Conservation (phyloP, 2,329 filamentous ascomycete genomes). For the Kalmusia sp. region DNA sequence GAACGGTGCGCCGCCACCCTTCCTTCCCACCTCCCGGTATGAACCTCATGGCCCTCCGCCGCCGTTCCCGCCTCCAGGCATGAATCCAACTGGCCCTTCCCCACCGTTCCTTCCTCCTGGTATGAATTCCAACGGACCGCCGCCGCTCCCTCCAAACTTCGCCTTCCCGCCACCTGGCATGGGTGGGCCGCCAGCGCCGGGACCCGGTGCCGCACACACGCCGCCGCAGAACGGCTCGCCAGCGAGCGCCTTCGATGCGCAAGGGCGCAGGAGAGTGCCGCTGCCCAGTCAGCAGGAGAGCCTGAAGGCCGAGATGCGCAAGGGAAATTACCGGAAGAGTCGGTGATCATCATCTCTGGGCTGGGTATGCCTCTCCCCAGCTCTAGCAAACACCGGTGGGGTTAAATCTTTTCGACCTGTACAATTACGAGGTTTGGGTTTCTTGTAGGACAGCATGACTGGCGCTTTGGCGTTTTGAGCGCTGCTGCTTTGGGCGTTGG, state of each 20-base stretch:
- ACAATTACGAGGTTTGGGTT: too few relatives aligned
- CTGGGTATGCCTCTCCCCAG: too few relatives aligned
- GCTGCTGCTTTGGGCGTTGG: too few relatives aligned
- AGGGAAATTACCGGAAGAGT: slow-evolving; percentile 56
- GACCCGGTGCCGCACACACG: slow-evolving; percentile 33
- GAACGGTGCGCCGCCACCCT: slow-evolving; percentile 25
- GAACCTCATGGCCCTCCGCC: slow-evolving; percentile 32
- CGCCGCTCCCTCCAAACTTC: slow-evolving; percentile 24
- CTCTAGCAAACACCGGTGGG: too few relatives aligned
- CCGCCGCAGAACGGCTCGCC: slow-evolving; percentile 42
- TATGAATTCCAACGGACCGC: slow-evolving; percentile 2
- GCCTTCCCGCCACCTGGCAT: slow-evolving; percentile 9
- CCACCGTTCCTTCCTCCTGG: slow-evolving; percentile 27
- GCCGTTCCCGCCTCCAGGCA: slow-evolving; percentile 4
- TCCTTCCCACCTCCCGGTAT: slow-evolving; percentile 44
- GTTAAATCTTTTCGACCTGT: too few relatives aligned
- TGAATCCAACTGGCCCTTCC: slow-evolving; percentile 18
- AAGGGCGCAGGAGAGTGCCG: slow-evolving; percentile 67
- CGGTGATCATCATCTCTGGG: too few relatives aligned
- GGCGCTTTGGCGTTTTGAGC: too few relatives aligned
- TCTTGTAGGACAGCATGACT: too few relatives aligned
- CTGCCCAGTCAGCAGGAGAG: slow-evolving; percentile 86
- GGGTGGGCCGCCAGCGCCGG: slow-evolving; percentile 36
- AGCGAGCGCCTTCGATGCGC: slow-evolving; percentile 26
- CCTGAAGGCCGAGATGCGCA: slow-evolving; percentile 76